Base-by-base conservation (phyloP, 495 filamentous ascomycete genomes). In the Lepidopterella palustris region DNA sequence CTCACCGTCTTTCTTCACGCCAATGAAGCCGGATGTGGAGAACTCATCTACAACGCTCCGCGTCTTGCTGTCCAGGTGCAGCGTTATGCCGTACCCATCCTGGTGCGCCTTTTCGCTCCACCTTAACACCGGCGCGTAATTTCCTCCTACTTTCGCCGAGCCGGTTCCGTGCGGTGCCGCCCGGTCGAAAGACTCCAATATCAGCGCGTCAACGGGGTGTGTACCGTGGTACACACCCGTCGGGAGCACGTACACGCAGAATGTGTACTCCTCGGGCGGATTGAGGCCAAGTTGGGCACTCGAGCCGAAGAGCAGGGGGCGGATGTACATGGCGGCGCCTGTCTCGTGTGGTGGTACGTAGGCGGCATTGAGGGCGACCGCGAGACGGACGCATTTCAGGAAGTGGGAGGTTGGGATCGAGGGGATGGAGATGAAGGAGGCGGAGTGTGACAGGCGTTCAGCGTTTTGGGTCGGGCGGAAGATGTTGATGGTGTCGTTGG, bases 181-280 rank as follows among this genome's bases (percentile, higher is more conserved):
- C 13, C 87, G 82, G 71, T 90, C 87, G 68, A 89, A 90, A 8
- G 84, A 78, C 63, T 90, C 87, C 23, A 96, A 74, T 51, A 96
- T 84, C 52, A 95, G 72, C 5, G 85, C 87, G 70, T 87, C 82
- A 9, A 95, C 89, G 0, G 90, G 86, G 66, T 89, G 81, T 3
- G 86, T 81, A 2, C 91, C 91, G 66, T 96, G 92, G 71, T 95
- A 96, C 5, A 95, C 91, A 2, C 90, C 90, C 4, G 87, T 89
- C 0, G 91, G 91, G 62, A 92, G 76, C 0, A 90, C 90, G 60
- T 83, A 96, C 26, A 96, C 90, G 39, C 78, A 82, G 65, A 96
- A 90, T 0, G 84, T 90, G 71, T 93, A 96, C 70, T 92, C 91
- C 49, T 96, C 89, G 0, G 90, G 89, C 27, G 91, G 87, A 59